A percentile compares a stretch with the other conserved stretches of the same genome.
phyloP scores from a whole-genome alignment of 129 eudicot genomes.

The Pseudognaphalium luteoalbum region DNA sequence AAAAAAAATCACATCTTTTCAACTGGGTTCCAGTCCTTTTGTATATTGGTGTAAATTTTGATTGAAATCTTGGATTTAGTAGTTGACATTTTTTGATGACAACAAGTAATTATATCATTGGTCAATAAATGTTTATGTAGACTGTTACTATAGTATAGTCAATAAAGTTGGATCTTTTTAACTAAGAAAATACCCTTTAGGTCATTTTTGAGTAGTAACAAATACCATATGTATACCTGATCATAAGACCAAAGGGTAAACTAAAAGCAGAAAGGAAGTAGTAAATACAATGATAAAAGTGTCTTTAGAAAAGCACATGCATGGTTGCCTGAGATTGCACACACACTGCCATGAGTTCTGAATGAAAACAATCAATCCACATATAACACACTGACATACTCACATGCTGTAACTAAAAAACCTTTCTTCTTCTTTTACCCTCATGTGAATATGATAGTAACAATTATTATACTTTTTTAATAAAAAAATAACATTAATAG shows the following conservation, averaged over 20 bases:
- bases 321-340: conserved; percentile 43
- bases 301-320: conserved; percentile 48
- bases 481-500: conserved; percentile 3
- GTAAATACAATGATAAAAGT: conserved; percentile 48
- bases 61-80: not conserved
- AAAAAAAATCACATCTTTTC: conserved; percentile 4
- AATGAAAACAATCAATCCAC: conserved; percentile 42
- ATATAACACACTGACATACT: conserved; percentile 39
- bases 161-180: not conserved
- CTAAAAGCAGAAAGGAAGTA: conserved; percentile 29
- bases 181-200: not conserved
- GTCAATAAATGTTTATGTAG: not conserved
- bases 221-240: not conserved
- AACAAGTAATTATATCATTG: conserved; percentile 15
- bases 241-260: conserved; percentile 26
- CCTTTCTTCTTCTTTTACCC: conserved; percentile 28
- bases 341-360: conserved; percentile 44
- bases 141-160: too few relatives aligned
- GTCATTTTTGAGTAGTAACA: not conserved
- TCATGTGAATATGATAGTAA: conserved; percentile 34
- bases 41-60: not conserved
- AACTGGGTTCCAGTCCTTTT: conserved; percentile 15
- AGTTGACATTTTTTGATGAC: conserved; percentile 21
- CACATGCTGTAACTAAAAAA: conserved; percentile 31
- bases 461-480: not conserved